phyloP scores from a whole-genome alignment of 352 stramenopile genomes.

The Phytophthora kernoviae region DNA sequence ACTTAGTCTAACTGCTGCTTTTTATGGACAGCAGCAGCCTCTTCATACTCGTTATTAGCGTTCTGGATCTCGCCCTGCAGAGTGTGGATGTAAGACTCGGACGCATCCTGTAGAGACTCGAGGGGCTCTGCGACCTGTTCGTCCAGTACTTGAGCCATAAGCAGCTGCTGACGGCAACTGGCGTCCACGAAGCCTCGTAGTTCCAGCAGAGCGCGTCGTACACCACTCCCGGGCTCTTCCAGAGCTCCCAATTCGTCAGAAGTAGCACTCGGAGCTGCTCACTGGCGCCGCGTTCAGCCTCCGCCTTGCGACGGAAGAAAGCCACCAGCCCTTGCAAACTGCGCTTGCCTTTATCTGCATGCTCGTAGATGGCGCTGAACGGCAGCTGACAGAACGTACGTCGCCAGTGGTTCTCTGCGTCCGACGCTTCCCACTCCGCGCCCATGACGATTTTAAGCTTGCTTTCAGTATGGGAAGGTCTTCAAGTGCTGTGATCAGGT shows the following conservation, averaged over 20 bases:
- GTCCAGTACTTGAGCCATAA: slow-evolving; percentile 79
- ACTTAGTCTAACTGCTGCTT: slow-evolving; percentile 38
- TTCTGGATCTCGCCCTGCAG: slow-evolving; percentile 77
- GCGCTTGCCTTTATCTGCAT: slow-evolving; percentile 78
- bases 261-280: slow-evolving; percentile 69
- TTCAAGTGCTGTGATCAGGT: background rate
- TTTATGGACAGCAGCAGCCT: slow-evolving; percentile 43
- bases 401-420: slow-evolving; percentile 86
- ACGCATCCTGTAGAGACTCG: slow-evolving; percentile 76
- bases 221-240: slow-evolving; percentile 71
- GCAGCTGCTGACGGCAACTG: slow-evolving; percentile 66
- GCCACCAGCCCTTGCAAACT: slow-evolving; percentile 71
- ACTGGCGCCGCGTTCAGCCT: slow-evolving; percentile 60
- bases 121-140: slow-evolving; percentile 83
- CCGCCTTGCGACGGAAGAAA: slow-evolving; percentile 75
- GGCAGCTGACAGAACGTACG: slow-evolving; percentile 89
- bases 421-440: slow-evolving; percentile 36
- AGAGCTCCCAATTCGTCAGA: slow-evolving; percentile 54
- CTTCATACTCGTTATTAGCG: slow-evolving; percentile 74
- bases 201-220: slow-evolving; percentile 64
- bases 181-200: slow-evolving; percentile 67
- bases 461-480: background rate
- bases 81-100: slow-evolving; percentile 80
- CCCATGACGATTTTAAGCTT: slow-evolving; percentile 6
- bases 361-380: slow-evolving; percentile 78